Base-by-base conservation (phyloP, 2,329 filamentous ascomycete genomes). In the Hypoxylon sp. region DNA sequence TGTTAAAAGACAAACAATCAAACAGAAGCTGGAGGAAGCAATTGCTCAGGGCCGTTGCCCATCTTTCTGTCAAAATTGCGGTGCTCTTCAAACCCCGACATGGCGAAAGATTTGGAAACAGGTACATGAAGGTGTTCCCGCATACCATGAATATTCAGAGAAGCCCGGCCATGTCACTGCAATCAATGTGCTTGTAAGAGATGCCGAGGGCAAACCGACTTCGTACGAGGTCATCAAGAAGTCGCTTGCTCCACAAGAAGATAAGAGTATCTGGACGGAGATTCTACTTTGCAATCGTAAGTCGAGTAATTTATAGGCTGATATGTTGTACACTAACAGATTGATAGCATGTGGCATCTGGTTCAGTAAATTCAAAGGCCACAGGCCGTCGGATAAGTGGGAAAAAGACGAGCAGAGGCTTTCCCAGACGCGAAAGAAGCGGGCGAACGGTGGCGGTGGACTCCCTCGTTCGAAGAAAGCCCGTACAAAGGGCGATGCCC, bases 31-130 rank as follows among this genome's bases (percentile, higher is more conserved):
- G 1, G 84, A 89, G 67, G 80, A 81, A 39, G 88, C 87, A 0
- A 89, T 98, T 56, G 84, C 84, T n/a, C 87, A 88, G 56, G 95
- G 95, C 4, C 87, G 93, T 68, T 90, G 94, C 82, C 95, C 95
- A 0, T 90, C 91, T 0, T 98, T 90, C 73, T 99, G 95, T 76
- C 87, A 87, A 67, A 97, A 98, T 72, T 99, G 95, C 72, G 95
- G 95, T 5, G 91, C 93, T 6, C 97, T 99, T 59, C 92, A 98
- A 72, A 99, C 95, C 0, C 92, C 94, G 0, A 97, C 94, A 0
- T 99, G 95, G 95, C 89, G 95, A 63, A 95, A 94, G 73, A 92
- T 95, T 11, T 97, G 91, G 84, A 88, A 89, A n/a, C 92, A 93
- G 72, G 84, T 91, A 6, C 84, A 89, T 47, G 81, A 87, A 15